Conservation (phyloP, 1,284 basidiomycete species). For the Farysia itapuensis region DNA sequence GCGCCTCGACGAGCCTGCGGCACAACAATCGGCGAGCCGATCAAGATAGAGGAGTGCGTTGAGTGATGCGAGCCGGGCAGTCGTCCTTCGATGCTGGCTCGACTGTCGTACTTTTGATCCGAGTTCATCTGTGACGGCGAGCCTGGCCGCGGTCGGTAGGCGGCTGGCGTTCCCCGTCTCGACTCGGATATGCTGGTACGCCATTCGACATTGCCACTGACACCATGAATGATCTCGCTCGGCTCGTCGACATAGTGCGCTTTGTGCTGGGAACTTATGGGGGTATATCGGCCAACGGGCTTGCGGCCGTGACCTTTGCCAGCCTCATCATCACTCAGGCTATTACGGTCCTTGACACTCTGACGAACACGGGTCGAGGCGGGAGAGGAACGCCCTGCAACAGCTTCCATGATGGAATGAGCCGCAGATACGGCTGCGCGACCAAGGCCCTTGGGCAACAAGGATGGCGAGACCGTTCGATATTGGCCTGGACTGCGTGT, state of each 20-base stretch:
- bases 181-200: slow-evolving; percentile 26
- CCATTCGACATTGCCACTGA: slow-evolving; percentile 14
- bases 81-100: slow-evolving; percentile 32
- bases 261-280: slow-evolving; percentile 20
- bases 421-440: slow-evolving; percentile 41
- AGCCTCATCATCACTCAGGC: slow-evolving; percentile 42
- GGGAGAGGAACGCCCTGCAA: slow-evolving; percentile 42
- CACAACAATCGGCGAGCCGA: slow-evolving; percentile 45
- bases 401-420: slow-evolving; percentile 45
- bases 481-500: slow-evolving; percentile 7
- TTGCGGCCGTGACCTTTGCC: slow-evolving; percentile 46
- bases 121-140: slow-evolving; percentile 14
- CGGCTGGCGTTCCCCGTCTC: slow-evolving; percentile 32
- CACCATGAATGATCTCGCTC: slow-evolving; percentile 5
- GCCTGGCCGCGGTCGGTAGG: slow-evolving; percentile 36
- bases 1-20: slow-evolving; percentile 50
- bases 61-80: slow-evolving; percentile 10
- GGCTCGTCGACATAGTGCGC: slow-evolving; percentile 3
- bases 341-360: slow-evolving; percentile 6
- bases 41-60: slow-evolving; percentile 35
- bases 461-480: slow-evolving; percentile 22
- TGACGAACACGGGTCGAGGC: slow-evolving; percentile 4
- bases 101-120: slow-evolving; percentile 10
- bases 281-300: slow-evolving; percentile 29
- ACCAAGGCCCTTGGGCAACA: slow-evolving; percentile 33